Conservation (phyloP, 78 protist genomes). For the Dictyostelium capitatum region DNA sequence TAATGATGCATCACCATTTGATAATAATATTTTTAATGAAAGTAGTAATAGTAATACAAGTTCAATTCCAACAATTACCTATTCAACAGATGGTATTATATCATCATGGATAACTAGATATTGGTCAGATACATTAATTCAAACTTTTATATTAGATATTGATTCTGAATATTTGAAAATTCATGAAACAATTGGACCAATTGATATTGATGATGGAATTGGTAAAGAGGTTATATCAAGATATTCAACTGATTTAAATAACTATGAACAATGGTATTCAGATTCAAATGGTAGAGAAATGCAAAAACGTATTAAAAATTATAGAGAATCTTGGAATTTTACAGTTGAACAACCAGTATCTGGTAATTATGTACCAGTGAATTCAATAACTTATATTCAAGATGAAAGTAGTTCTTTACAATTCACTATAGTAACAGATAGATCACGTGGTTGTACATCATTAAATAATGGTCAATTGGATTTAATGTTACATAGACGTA, state of each 20-base stretch:
- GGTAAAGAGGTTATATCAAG: slow-evolving; percentile 90
- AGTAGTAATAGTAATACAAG: too few relatives aligned
- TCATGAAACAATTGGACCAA: slow-evolving; percentile 87
- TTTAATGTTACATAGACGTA: slow-evolving; percentile 92
- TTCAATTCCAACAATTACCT: neutral
- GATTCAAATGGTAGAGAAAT: slow-evolving; percentile 94
- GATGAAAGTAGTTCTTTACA: slow-evolving; percentile 48
- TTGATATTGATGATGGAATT: slow-evolving; percentile 68
- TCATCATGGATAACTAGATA: neutral
- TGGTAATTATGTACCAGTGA: slow-evolving; percentile 94
- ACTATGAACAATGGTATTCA: slow-evolving; percentile 78
- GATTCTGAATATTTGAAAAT: slow-evolving; percentile 29
- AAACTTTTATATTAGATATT: slow-evolving; percentile 54
- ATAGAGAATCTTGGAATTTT: slow-evolving; percentile 83
- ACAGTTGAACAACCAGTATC: slow-evolving; percentile 86
- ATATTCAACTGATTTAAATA: slow-evolving; percentile 53
- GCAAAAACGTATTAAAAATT: slow-evolving; percentile 79
- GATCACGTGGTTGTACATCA: slow-evolving; percentile 75
- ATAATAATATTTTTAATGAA: neutral
- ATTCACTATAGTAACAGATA: slow-evolving; percentile 82
- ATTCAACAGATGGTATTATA: neutral
- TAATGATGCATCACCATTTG: neutral
- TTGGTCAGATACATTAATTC: slow-evolving; percentile 50
- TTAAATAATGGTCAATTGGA: slow-evolving; percentile 85
- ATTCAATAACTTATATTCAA: slow-evolving; percentile 64